These are phyloP conservation scores for Myrmaecium sp. DNA, from an alignment of 2,329 filamentous ascomycete genomes.

Conservation along the genomic window DNA sequence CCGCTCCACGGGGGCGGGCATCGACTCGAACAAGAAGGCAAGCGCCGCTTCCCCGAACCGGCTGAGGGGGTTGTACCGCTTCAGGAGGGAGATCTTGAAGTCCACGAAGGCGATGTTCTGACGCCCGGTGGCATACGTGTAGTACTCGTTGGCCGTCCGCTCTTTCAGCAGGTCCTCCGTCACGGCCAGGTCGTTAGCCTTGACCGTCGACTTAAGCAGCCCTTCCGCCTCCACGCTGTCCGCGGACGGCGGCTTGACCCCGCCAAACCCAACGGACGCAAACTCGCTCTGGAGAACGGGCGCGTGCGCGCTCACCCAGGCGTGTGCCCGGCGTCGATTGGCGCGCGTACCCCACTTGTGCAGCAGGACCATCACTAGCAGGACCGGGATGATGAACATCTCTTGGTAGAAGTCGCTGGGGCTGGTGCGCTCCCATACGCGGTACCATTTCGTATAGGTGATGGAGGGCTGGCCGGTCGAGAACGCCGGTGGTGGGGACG, in stretches of 20 bases:
- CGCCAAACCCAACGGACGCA: slow-evolving; percentile 65
- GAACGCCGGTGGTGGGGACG: slow-evolving; percentile 18
- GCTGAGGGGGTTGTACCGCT: slow-evolving; percentile 69
- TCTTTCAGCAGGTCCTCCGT: slow-evolving; percentile 56
- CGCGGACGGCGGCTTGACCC: slow-evolving; percentile 28
- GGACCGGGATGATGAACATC: slow-evolving; percentile 60
- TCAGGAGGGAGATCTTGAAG: slow-evolving; percentile 62
- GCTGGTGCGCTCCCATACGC: slow-evolving; percentile 78
- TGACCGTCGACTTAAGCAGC: slow-evolving; percentile 18
- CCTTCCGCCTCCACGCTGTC: slow-evolving; percentile 29
- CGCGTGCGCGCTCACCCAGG: slow-evolving; percentile 64
- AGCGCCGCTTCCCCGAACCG: slow-evolving; percentile 49
- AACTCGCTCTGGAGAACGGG: slow-evolving; percentile 65
- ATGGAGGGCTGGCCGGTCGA: slow-evolving; percentile 37
- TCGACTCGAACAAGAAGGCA: slow-evolving; percentile 65
- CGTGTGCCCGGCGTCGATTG: slow-evolving; percentile 65
- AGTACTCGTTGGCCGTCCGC: slow-evolving; percentile 73
- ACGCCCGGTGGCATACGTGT: slow-evolving; percentile 75
- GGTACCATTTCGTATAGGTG: slow-evolving; percentile 98
- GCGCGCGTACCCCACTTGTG: slow-evolving; percentile 66
- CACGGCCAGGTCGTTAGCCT: slow-evolving; percentile 25
- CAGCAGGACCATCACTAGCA: slow-evolving; percentile 56
- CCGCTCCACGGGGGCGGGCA: slow-evolving; percentile 51
- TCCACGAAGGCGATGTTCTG: slow-evolving; percentile 89
- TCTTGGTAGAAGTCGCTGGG: slow-evolving; percentile 76